A percentile compares a stretch with the other conserved stretches of the same genome.
Conservation (phyloP, 2,329 filamentous ascomycete species). For the Alternaria dauci region DNA sequence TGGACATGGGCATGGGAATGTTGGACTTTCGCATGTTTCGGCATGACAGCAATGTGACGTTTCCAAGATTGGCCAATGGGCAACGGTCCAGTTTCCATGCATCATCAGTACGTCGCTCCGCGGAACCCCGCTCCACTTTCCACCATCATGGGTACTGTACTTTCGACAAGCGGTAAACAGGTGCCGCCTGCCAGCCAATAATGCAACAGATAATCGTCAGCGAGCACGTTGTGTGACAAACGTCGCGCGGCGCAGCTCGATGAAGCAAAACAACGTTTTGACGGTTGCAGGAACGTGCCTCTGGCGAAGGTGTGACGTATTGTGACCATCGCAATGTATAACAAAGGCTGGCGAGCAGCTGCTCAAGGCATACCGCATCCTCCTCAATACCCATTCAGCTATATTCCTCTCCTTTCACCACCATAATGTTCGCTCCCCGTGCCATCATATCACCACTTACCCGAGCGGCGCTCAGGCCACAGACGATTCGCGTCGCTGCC, state of each 20-base stretch:
- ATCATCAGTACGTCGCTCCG: conserved; percentile 2
- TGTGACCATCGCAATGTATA: background rate
- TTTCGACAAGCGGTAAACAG: background rate
- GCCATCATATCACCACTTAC: conserved; percentile 12
- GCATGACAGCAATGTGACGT: conserved; percentile 14
- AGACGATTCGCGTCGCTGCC: conserved; percentile 2
- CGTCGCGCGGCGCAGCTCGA: background rate
- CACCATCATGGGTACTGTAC: background rate
- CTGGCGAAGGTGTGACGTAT: conserved; percentile 10
- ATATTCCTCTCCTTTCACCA: background rate
- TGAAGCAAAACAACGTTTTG: background rate
- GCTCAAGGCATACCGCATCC: background rate
- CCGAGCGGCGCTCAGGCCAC: conserved; percentile 17
- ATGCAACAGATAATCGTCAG: background rate
- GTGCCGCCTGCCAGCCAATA: background rate
- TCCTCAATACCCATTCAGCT: too few relatives aligned
- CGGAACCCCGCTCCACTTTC: background rate
- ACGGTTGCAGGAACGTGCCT: background rate
- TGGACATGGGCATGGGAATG: conserved; percentile 7
- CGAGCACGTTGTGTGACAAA: background rate
- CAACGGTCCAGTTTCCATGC: background rate
- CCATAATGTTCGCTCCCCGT: conserved; percentile 18
- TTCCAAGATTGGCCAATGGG: conserved; percentile 12
- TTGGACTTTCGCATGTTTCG: conserved; percentile 8
- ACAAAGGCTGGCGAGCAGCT: background rate